Base-by-base conservation (phyloP, 768 basidiomycete genomes). In the Suillus variegatus region DNA sequence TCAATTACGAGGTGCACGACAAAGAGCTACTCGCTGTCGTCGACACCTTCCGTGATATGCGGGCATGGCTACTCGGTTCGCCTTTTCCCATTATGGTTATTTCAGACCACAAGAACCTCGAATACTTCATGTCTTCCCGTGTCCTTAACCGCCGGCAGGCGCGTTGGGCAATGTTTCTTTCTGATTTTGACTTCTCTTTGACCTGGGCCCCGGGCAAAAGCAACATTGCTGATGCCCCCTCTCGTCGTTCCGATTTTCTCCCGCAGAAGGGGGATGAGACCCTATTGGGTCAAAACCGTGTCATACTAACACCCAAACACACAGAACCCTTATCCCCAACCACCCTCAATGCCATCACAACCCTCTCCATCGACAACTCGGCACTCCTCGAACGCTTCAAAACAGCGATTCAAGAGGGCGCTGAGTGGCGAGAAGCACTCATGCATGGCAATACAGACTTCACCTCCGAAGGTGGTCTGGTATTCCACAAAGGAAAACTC, bases 21-120 rank as follows among this genome's bases (percentile, higher is more conserved):
- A 81, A 81, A 67, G 84, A 85, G 65, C 67, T 83, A 4, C 71
- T 84, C 0, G 80, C 80, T 1, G 76, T 84, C 47, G 65, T 83
- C 8, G 68, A 74, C 4, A 67, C 73, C 0, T 75, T 80, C 58
- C 47, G 61, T 14, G 38, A 69, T 14, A 76, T 71, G 78, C 61
- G 73, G 0, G 66, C 70, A 9, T 79, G 69, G 62, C 68, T 77
- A 9, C 67, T 72, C 28, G 72, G 75, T 6, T 51, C 69, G 0
- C 14, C 28, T 0, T 2, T 38, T 1, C 69, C 73, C 0, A 64
- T 79, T 22, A 56, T 65, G 1, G 70, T 68, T 1, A 41, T 74
- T 13, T 66, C 74, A 0, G 74, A 79, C 62, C 77, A 79, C 65
- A 32, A 32, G 4, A 40, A 40, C 14, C 5, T 60, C 0, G 10